Conservation (phyloP, 1,284 basidiomycete species). For the Sanghuangporus baumii region DNA sequence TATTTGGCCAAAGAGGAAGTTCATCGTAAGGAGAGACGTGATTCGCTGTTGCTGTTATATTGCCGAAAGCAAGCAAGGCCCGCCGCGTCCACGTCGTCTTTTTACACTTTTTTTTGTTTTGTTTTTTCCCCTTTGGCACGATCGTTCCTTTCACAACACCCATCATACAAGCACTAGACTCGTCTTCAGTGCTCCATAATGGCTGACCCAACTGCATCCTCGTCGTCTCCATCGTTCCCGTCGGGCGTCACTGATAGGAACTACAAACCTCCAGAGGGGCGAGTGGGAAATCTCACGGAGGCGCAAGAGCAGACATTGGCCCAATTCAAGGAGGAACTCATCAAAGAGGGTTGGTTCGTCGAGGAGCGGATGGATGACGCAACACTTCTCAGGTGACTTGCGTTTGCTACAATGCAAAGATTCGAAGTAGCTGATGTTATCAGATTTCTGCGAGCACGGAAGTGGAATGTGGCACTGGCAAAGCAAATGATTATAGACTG, state of each 20-base stretch:
- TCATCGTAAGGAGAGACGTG: neutral
- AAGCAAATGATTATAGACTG: conserved; percentile 82
- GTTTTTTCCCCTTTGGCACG: neutral
- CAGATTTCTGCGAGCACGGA: conserved; percentile 89
- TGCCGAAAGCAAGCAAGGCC: neutral
- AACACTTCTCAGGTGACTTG: conserved; percentile 60
- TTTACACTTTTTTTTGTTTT: neutral
- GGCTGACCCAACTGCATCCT: neutral
- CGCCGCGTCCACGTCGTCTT: neutral
- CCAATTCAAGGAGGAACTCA: conserved; percentile 64
- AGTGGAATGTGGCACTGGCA: conserved; percentile 81
- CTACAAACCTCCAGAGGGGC: conserved; percentile 70
- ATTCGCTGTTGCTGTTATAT: neutral
- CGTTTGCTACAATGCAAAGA: neutral
- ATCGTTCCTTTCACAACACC: neutral
- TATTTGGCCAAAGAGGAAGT: neutral
- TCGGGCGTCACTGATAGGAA: conserved; percentile 47
- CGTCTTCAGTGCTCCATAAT: neutral
- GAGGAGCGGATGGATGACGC: conserved; percentile 78
- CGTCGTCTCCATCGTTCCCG: neutral
- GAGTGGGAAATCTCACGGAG: conserved; percentile 78
- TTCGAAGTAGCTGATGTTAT: neutral
- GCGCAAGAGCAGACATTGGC: conserved; percentile 69
- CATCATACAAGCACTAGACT: neutral
- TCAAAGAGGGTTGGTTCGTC: conserved; percentile 57